A percentile compares a stretch with the other conserved stretches of the same genome.
Evolutionary conservation across 2,329 filamentous ascomycete species (phyloP).

Genomic region (Plectosphaerella cucumerina): DNA sequence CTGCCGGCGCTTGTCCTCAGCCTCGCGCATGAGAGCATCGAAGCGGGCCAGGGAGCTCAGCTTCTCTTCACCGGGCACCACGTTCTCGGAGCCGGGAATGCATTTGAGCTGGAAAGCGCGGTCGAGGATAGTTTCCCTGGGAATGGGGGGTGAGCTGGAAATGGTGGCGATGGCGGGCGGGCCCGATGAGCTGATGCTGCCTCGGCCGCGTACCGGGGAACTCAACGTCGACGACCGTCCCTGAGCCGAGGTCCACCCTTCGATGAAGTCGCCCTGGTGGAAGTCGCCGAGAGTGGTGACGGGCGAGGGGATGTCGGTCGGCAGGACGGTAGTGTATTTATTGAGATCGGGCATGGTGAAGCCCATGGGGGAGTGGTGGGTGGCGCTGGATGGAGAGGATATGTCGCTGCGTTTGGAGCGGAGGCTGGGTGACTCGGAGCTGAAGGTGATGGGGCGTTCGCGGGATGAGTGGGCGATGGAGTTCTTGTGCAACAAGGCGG

Average conservation of each 20-base stretch:
- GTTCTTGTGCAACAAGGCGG: slow-evolving; percentile 40
- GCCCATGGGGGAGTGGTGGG: slow-evolving; percentile 34
- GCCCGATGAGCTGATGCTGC: slow-evolving; percentile 49
- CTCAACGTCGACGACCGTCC: slow-evolving; percentile 54
- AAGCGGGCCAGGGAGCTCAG: slow-evolving; percentile 62
- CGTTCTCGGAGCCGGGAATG: slow-evolving; percentile 56
- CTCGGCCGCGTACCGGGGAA: slow-evolving; percentile 51
- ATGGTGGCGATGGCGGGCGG: slow-evolving; percentile 29
- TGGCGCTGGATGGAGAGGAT: slow-evolving; percentile 52
- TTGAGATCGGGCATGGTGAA: slow-evolving; percentile 38
- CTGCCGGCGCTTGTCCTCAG: slow-evolving; percentile 45
- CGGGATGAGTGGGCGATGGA: slow-evolving; percentile 42
- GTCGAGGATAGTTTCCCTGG: slow-evolving; percentile 63
- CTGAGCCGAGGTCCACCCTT: slow-evolving; percentile 57
- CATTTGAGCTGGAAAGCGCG: slow-evolving; percentile 60
- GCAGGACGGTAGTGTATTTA: slow-evolving; percentile 44
- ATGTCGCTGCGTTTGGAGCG: slow-evolving; percentile 60
- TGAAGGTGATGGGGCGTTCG: slow-evolving; percentile 47
- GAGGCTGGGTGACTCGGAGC: slow-evolving; percentile 56
- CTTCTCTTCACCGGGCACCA: slow-evolving; percentile 55
- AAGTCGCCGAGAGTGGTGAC: slow-evolving; percentile 49
- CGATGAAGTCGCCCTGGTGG: slow-evolving; percentile 51
- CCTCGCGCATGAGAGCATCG: slow-evolving; percentile 61
- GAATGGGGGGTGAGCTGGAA: slow-evolving; percentile 46
- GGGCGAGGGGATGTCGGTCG: slow-evolving; percentile 51